Conservation (phyloP, 805 yeast species). For the Starmerella ratchasimensis region DNA sequence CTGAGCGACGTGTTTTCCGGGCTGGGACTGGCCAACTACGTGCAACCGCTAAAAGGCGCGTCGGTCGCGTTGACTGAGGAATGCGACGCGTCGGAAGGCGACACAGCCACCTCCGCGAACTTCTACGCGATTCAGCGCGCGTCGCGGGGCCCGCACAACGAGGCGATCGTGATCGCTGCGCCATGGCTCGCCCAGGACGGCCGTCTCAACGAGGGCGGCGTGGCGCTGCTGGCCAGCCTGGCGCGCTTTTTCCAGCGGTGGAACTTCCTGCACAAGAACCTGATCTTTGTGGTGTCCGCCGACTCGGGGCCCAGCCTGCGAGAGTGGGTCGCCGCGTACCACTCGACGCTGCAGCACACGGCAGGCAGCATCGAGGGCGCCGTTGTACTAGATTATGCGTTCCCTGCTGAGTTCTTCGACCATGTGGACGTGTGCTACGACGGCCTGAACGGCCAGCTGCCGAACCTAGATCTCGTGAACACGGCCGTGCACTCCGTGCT, state of each 20-base stretch:
- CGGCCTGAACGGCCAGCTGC: conserved; percentile 90
- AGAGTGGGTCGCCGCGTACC: conserved; percentile 90
- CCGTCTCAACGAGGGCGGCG: conserved; percentile 62
- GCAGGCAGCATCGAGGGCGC: conserved; percentile 94
- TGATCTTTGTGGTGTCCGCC: conserved; percentile 70
- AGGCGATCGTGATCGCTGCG: conserved; percentile 78
- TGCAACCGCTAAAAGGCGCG: no score
- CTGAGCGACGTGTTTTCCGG: conserved; percentile 50
- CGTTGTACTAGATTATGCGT: conserved; percentile 64
- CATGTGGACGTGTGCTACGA: conserved; percentile 63
- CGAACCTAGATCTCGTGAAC: conserved; percentile 81
- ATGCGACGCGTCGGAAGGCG: conserved; percentile 21
- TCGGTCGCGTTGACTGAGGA: conserved; percentile 34
- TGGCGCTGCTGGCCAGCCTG: conserved; percentile 55
- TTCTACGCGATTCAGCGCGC: conserved; percentile 74
- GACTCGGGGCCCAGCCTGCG: conserved; percentile 56
- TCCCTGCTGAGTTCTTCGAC: conserved; percentile 52
- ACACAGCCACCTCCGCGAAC: conserved; percentile 17
- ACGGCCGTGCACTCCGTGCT: conserved; percentile 59
- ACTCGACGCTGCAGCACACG: conserved; percentile 65
- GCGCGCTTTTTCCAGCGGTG: conserved; percentile 70
- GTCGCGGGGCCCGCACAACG: conserved; percentile 92
- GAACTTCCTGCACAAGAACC: conserved; percentile 92
- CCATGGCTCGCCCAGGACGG: conserved; percentile 70
- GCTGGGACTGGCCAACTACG: conserved; percentile 53